Evolutionary conservation across 2,329 filamentous ascomycete species (phyloP).

Genomic region (Coniochaeta sp.): DNA sequence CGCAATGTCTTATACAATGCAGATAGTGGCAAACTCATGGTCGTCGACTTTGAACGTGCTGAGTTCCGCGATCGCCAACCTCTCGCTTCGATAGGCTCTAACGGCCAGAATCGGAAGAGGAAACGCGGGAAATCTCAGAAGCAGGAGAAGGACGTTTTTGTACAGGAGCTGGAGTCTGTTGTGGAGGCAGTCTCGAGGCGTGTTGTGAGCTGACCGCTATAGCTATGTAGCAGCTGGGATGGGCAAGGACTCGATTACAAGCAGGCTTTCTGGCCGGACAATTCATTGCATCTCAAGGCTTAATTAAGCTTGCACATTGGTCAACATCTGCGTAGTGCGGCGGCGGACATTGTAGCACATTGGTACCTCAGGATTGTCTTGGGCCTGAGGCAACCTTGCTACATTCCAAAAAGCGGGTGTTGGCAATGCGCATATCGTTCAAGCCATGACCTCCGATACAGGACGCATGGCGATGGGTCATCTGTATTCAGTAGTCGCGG

Average conservation of each 20-base stretch:
- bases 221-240: too few species aligned
- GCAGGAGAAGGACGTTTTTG: not conserved
- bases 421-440: not conserved
- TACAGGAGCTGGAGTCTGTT: not conserved
- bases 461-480: not conserved
- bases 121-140: not conserved
- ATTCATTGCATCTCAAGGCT: too few species aligned
- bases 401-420: not conserved
- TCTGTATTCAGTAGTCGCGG: not conserved
- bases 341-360: not conserved
- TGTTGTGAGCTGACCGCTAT: too few species aligned
- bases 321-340: not conserved
- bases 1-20: constrained; percentile 24
- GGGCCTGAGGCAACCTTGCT: not conserved
- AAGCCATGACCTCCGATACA: not conserved
- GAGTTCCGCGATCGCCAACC: constrained; percentile 7
- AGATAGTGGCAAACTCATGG: constrained; percentile 16
- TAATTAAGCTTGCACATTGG: too few species aligned
- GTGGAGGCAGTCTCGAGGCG: not conserved
- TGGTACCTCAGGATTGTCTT: not conserved
- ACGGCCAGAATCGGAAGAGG: not conserved
- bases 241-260: too few species aligned
- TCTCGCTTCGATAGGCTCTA: not conserved
- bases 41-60: constrained; percentile 24
- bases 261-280: too few species aligned